phyloP scores from a whole-genome alignment of 352 stramenopile genomes.

The Phytophthora brassicae region DNA sequence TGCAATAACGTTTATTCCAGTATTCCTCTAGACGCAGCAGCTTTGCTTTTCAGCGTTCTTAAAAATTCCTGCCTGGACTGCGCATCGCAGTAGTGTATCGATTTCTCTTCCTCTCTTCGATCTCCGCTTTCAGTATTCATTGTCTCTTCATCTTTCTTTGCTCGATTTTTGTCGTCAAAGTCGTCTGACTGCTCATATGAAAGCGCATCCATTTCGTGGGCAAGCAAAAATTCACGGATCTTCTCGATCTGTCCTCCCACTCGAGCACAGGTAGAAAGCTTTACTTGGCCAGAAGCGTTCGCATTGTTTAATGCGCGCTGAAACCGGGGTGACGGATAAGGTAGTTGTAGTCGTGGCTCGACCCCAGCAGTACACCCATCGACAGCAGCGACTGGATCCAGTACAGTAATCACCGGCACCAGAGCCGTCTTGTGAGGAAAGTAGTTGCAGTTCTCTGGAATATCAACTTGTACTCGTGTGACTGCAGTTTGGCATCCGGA shows the following conservation, averaged over 20 bases:
- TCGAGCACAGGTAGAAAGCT: constrained; percentile 4
- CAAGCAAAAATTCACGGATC: constrained; percentile 32
- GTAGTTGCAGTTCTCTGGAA: constrained; percentile 39
- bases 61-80: constrained; percentile 29
- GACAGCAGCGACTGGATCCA: constrained; percentile 31
- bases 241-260: constrained; percentile 16
- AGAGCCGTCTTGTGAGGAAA: constrained; percentile 64
- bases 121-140: background rate
- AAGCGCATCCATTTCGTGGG: constrained; percentile 27
- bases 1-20: constrained; percentile 1
- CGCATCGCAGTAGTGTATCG: constrained; percentile 28
- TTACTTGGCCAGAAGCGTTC: background rate
- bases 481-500: constrained; percentile 43
- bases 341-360: background rate
- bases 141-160: background rate
- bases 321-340: constrained; percentile 24
- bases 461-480: constrained; percentile 34
- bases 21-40: constrained; percentile 14
- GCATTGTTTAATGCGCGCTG: constrained; percentile 28
- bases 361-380: background rate
- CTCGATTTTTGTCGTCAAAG: background rate
- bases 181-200: constrained; percentile 3
- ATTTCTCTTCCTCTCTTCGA: background rate
- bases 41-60: constrained; percentile 19
- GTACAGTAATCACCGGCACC: constrained; percentile 62